Base-by-base conservation (phyloP, 495 filamentous ascomycete genomes). In the Tuber microsphaerosporum region DNA sequence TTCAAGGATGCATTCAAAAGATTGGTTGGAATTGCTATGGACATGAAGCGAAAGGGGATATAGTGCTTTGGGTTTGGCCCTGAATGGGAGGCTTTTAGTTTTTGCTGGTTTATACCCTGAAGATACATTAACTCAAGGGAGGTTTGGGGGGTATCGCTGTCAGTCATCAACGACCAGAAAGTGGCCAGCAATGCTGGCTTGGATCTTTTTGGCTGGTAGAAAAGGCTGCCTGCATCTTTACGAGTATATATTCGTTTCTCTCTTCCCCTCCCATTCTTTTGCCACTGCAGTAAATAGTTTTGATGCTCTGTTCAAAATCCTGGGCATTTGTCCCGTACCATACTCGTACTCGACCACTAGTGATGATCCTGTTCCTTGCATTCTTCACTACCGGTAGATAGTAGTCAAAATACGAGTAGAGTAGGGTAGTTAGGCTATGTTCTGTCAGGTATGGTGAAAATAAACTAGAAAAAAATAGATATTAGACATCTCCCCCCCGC, bases 41-140 rank as follows among this genome's bases (percentile, higher is more conserved):
- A 89, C 82, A 86, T 94, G 85, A 90, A 86, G 81, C 86, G 84
- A 77, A 90, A 93, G 83, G 92, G 92, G 19, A 92, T 93, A 92
- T 94, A 85, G 76, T 65, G 31, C 56, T 65, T 65, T 17, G 56
- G 56, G 56, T 65, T 61, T 16, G 26, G n/a, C 10, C 26, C 26
- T 65, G 56, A 16, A 65, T 65, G 4, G 26, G 56, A 65, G 26
- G 17, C 26, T 6, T 65, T 31, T 34, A 17, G 4, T 34, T 65
- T 65, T 65, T 65, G 26, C 56, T 7, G 26, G 26, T 65, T 12
- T 65, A 17, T 65, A 31, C 19, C 26, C 14, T 2, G 31, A 61
- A 8, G 51, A 65, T 34, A 16, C 34, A 65, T 34, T 34, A 34
- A 17, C 56, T 16, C 51, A 31, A 65, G 4, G 14, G 31, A 65